Base-by-base conservation (phyloP, 139 green algal genomes). In the Chloropicon primus region DNA sequence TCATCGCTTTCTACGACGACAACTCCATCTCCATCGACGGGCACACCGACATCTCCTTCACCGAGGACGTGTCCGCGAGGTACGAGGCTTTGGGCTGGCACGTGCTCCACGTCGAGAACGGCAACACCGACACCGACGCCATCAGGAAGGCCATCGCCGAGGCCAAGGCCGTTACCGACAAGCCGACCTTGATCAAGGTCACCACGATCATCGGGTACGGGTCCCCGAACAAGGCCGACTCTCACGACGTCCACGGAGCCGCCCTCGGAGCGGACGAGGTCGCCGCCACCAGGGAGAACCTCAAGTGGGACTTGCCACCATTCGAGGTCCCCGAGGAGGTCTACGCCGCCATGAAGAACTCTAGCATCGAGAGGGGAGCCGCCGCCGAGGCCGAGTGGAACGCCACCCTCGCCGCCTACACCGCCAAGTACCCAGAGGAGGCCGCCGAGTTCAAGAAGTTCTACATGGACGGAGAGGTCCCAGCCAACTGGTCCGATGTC, bases 1-100 rank as follows among this genome's bases (percentile, higher is more conserved):
- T 99, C 22, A 98, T 99, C 85, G 90, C 86, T 21, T 87, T 99
- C 77, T 99, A 98, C 86, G 95, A 99, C 80, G 93, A 98, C 92
- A 99, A 99, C 94, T 88, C 93, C 72, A 98, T 99, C 87, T 97
- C 94, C 84, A 98, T 98, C 76, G 95, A 99, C 79, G 95, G 95
- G 75, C 86, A 97, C 91, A 97, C 95, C 21, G 91, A 97, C 75
- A 97, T 99, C 88, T 94, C 92, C 29, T 99, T 99, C 93, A 99
- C 95, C 25, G 95, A 99, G 89, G 94, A 99, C 80, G 95, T 99
- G 22, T 81, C 54, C 71, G 89, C 88, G 24, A 91, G 95, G 76
- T 99, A 93, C 84, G 94, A 96, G 82, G 90, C 94, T 1, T 83
- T 93, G 28, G 91, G 91, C 86, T 97, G 93, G 93, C 93, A 97